Evolutionary conservation across 352 stramenopile species (phyloP), one percentile per base, ranked within the genome.

Genomic region (Globisporangium alternatum): DNA sequence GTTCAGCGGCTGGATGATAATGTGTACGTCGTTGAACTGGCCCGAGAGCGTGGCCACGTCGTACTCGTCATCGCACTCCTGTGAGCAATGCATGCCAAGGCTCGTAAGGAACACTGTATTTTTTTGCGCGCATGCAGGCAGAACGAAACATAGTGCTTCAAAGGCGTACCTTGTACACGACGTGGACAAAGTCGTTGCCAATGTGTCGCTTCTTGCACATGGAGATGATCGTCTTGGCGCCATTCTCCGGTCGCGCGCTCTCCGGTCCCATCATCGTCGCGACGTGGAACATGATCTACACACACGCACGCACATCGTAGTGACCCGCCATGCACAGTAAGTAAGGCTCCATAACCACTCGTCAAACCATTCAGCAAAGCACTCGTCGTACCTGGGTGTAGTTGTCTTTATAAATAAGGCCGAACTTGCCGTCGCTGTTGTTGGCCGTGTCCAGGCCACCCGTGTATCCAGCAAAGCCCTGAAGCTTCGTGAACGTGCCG

Each of bases 131-230:
- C 31, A 9, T 37, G 31, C 31, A 37, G 17, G 15, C 28, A 8
- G 6, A 3, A 31, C 35, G 37, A n/a, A 53, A 41, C 39, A 43
- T 25, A 21, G 8, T 15, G 7, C 25, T 25, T 19, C 9, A 44
- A 30, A 28, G n/a, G 19, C 30, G 22, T 74, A 86, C 77, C 75
- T 94, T 90, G 67, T 93, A 96, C 3, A 95, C 67, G 5, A 96
- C 75, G 52, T 96, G 86, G 2, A 96, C 86, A 61, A 95, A 95
- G 56, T 96, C 88, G 59, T 96, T 96, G 37, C 88, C 88, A 68
- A 96, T 91, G 66, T 95, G 88, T 5, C 88, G 81, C 64, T 96
- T 96, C 67, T 96, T 95, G 71, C 88, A 83, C 78, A 89, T 89
- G 5, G 58, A 54, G 15, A 64, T 33, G 15, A 64, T 33, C 5